phyloP scores from a whole-genome alignment of 2,329 filamentous ascomycete species.

The Fusarium solani-melongenae region DNA sequence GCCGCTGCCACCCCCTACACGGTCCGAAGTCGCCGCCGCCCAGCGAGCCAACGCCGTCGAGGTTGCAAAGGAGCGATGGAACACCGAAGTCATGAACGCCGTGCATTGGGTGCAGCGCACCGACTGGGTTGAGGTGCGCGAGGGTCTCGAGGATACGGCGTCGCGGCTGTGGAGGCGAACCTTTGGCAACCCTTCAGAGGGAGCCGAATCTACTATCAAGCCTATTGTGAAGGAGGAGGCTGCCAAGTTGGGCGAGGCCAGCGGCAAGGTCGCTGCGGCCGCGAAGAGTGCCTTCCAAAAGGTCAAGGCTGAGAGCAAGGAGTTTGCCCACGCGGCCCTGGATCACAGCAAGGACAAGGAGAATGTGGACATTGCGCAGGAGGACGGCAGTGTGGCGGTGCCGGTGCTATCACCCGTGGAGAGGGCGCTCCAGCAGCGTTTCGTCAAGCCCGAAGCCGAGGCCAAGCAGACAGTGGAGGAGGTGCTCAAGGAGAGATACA shows the following conservation, averaged over 20 bases:
- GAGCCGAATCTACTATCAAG: conserved; percentile 44
- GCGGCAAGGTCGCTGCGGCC: conserved; percentile 46
- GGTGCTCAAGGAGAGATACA: conserved; percentile 66
- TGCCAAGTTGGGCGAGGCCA: conserved; percentile 34
- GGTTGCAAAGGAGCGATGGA: conserved; percentile 81
- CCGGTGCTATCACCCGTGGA: conserved; percentile 54
- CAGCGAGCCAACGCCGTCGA: conserved; percentile 70
- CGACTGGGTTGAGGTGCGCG: conserved; percentile 72
- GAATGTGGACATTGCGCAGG: conserved; percentile 48
- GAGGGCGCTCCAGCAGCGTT: conserved; percentile 64
- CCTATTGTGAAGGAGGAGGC: conserved; percentile 50
- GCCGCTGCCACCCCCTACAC: conserved; percentile 59
- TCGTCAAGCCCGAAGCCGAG: conserved; percentile 53
- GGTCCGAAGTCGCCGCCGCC: conserved; percentile 62
- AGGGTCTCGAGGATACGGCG: conserved; percentile 64
- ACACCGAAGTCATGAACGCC: conserved; percentile 75
- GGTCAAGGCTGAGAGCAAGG: conserved; percentile 44
- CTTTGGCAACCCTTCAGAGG: conserved; percentile 49
- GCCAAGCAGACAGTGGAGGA: conserved; percentile 64
- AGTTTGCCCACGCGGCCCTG: conserved; percentile 30
- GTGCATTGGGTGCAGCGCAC: conserved; percentile 74
- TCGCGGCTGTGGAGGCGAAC: conserved; percentile 57
- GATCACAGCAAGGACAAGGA: conserved; percentile 50
- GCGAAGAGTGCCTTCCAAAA: conserved; percentile 51
- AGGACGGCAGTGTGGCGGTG: conserved; percentile 45